A percentile compares a stretch with the other conserved stretches of the same genome.
phyloP scores from a whole-genome alignment of 1,284 basidiomycete genomes.

The Fomitopsis schrenkii region DNA sequence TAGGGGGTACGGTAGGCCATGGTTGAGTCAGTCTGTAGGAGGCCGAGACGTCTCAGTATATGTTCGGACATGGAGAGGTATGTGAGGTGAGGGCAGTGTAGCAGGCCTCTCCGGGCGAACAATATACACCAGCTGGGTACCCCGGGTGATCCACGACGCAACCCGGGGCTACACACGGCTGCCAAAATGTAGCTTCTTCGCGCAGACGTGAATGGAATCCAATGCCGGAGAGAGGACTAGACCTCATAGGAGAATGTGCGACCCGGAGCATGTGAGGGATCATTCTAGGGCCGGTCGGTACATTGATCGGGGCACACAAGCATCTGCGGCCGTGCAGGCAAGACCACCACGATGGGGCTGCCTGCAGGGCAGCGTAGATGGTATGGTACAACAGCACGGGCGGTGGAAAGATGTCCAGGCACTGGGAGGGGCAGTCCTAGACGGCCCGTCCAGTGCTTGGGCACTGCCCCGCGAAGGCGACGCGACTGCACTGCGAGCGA shows the following conservation, averaged over 20 bases:
- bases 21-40: conserved; percentile 12
- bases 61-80: conserved; percentile 3
- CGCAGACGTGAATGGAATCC: background rate
- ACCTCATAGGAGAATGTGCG: background rate
- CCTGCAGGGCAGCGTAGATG: no score
- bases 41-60: conserved; percentile 1
- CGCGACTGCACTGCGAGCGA: no score
- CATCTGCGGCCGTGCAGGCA: no score
- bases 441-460: no score
- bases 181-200: background rate
- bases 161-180: background rate
- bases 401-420: no score
- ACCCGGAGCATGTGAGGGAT: no score
- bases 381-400: no score
- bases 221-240: background rate
- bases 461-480: no score
- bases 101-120: background rate
- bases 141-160: background rate
- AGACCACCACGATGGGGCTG: no score
- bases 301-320: no score
- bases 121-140: background rate
- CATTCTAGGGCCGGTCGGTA: no score
- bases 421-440: no score
- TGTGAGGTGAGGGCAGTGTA: background rate
- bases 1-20: conserved; percentile 73